Evolutionary conservation across 2,329 filamentous ascomycete species (phyloP).

Genomic region (Aspergillus brunneoviolaceus): DNA sequence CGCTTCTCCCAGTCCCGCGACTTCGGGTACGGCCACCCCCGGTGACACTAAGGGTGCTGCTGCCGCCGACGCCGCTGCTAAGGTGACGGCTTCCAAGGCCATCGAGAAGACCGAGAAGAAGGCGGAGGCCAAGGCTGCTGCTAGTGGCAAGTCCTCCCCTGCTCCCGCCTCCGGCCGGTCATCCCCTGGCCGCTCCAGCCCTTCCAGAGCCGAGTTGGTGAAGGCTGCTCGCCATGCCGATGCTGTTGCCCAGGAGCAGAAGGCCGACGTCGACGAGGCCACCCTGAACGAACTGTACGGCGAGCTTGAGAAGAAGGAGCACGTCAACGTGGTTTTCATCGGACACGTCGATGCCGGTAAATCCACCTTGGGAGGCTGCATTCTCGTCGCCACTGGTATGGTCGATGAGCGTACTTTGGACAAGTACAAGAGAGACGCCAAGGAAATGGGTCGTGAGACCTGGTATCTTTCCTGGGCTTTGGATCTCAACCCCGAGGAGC

Average conservation of each 20-base stretch:
- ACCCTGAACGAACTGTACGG: slow-evolving; percentile 92
- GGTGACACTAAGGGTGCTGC: slow-evolving; percentile 45
- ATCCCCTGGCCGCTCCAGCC: slow-evolving; percentile 76
- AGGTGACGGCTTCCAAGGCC: slow-evolving; percentile 82
- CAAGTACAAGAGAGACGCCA: slow-evolving; percentile 95
- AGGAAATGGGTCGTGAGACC: slow-evolving; percentile 92
- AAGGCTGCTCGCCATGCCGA: slow-evolving; percentile 69
- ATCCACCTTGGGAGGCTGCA: slow-evolving; percentile 90
- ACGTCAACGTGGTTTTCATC: slow-evolving; percentile 95
- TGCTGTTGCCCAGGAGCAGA: slow-evolving; percentile 79
- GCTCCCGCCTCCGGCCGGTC: slow-evolving; percentile 74
- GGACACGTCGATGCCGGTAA: slow-evolving; percentile 98
- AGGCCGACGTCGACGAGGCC: slow-evolving; percentile 75
- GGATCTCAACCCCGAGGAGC: slow-evolving; percentile 94
- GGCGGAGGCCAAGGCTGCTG: slow-evolving; percentile 48
- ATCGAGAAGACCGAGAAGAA: slow-evolving; percentile 86
- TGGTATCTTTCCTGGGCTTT: slow-evolving; percentile 99
- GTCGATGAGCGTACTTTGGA: slow-evolving; percentile 99
- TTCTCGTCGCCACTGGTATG: slow-evolving; percentile 93
- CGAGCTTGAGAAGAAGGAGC: slow-evolving; percentile 62
- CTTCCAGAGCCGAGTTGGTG: slow-evolving; percentile 59
- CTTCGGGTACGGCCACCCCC: slow-evolving; percentile 53
- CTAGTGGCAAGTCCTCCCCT: slow-evolving; percentile 74
- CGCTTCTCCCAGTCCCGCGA: slow-evolving; percentile 31
- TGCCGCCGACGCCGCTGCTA: slow-evolving; percentile 68